Base-by-base conservation (phyloP, 2,329 filamentous ascomycete species). In the Cordyceps javanica region DNA sequence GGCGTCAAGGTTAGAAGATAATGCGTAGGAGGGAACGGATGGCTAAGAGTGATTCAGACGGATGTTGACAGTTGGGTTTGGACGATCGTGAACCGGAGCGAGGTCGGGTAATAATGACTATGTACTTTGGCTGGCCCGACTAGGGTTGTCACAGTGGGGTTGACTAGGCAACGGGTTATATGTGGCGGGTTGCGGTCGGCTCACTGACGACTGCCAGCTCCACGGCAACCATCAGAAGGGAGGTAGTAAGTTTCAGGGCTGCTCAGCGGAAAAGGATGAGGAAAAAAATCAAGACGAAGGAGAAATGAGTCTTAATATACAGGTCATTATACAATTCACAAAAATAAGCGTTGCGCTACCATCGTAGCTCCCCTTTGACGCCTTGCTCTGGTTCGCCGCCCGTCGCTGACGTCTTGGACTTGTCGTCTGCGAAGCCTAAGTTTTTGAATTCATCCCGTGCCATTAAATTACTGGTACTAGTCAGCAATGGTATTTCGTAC, bases 391-490 rank as follows among this genome's bases (percentile, higher is more conserved):
- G 63, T 46, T 67, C 62, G 13, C 38, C 58, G 60, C 65, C 60
- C 64, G 61, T 52, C 60, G 45, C 14, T 52, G 50, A 45, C 61
- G 55, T 55, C 60, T 57, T 54, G 45, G 64, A 63, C 30, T 62
- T 58, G 57, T 64, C 60, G 48, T 70, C 67, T 46, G 77, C 65
- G 65, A 96, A 94, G 0, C 94, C 94, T 41, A 99, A 77, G 68
- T 99, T 99, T 72, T 89, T 91, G 73, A 97, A 94, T 60, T 96
- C 90, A 68, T 99, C 94, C 64, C 83, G 90, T 8, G 92, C 92
- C 94, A 99, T 99, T 32, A 99, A 77, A 69, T 97, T 97, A 64
- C 91, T 91, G 48, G n/a, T 13, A 28, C n/a, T 16, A 52, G 25
- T 49, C 23, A 50, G 51, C 39, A 21, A 23, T 3, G 3, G 19